Evolutionary conservation across 2,329 filamentous ascomycete genomes (phyloP).

Genomic region (Alternaria panax): DNA sequence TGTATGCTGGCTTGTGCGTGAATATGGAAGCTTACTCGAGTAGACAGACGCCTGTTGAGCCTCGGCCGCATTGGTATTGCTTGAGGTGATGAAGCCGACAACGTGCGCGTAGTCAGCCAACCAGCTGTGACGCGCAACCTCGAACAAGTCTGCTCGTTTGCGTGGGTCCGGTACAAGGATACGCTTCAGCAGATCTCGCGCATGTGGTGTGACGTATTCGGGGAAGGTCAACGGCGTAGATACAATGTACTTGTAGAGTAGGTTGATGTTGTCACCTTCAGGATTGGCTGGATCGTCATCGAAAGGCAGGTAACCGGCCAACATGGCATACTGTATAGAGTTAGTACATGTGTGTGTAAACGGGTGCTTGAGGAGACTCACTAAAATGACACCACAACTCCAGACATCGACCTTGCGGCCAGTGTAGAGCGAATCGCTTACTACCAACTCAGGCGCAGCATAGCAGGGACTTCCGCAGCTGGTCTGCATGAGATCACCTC

Average conservation of each 20-base stretch:
- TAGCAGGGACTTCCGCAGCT: conserved; percentile 99
- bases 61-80: conserved; percentile 84
- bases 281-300: conserved; percentile 98
- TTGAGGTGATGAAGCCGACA: conserved; percentile 96
- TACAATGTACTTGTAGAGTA: conserved; percentile 99
- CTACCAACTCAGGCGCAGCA: conserved; percentile 93
- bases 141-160: conserved; percentile 93
- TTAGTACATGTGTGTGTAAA: conserved; percentile 19
- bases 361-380: conserved; percentile 60
- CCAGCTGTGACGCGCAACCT: conserved; percentile 98
- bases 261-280: conserved; percentile 98
- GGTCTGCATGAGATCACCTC: conserved; percentile 97
- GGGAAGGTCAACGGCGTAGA: conserved; percentile 96
- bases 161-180: conserved; percentile 95
- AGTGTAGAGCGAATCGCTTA: conserved; percentile 96
- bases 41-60: conserved; percentile 80
- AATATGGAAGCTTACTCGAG: conserved; percentile 54
- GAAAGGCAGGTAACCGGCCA: conserved; percentile 95
- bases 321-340: conserved; percentile 84
- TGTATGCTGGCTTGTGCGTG: background rate
- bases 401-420: conserved; percentile 98
- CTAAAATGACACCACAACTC: conserved; percentile 98
- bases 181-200: conserved; percentile 86
- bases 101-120: conserved; percentile 96
- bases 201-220: conserved; percentile 97